These are phyloP conservation scores for Penicillium coffeae DNA, from an alignment of 495 filamentous ascomycete genomes.

Conservation along the genomic window DNA sequence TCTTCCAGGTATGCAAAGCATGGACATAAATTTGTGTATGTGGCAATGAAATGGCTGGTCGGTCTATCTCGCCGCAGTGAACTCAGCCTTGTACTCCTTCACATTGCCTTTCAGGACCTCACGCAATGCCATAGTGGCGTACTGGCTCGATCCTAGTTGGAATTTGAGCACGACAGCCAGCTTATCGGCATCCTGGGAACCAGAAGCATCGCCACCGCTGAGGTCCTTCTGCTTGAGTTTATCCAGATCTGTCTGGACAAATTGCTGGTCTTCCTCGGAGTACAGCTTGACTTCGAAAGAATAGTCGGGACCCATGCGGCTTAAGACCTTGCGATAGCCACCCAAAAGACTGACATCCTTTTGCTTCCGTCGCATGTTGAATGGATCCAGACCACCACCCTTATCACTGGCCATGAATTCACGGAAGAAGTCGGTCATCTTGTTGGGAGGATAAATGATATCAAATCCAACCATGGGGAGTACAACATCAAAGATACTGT, in stretches of 20 bases:
- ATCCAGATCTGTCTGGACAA: conserved; percentile 82
- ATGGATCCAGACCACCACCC: conserved; percentile 75
- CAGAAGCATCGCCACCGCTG: conserved; percentile 1
- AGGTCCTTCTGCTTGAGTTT: conserved; percentile 31
- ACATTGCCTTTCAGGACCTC: conserved; percentile 66
- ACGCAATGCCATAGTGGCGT: conserved; percentile 89
- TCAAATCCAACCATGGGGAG: conserved; percentile 91
- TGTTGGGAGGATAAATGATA: conserved; percentile 78
- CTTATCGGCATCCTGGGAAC: conserved; percentile 40
- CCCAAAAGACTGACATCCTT: conserved; percentile 88
- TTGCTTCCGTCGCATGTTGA: conserved; percentile 80
- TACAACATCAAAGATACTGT: conserved; percentile 85
- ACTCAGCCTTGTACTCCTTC: background rate
- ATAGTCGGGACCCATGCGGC: conserved; percentile 53
- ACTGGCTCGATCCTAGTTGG: conserved; percentile 79
- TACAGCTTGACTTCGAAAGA: conserved; percentile 69
- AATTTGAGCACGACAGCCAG: conserved; percentile 83
- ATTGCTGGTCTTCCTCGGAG: conserved; percentile 66
- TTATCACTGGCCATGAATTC: conserved; percentile 75
- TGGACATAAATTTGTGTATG: no score
- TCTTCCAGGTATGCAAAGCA: background rate
- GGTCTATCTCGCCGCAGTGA: background rate
- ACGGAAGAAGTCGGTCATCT: conserved; percentile 74
- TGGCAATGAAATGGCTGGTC: no score
- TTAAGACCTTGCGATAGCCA: conserved; percentile 79